phyloP scores from a whole-genome alignment of 306 rosid genomes.

The Lathyrus aphaca region DNA sequence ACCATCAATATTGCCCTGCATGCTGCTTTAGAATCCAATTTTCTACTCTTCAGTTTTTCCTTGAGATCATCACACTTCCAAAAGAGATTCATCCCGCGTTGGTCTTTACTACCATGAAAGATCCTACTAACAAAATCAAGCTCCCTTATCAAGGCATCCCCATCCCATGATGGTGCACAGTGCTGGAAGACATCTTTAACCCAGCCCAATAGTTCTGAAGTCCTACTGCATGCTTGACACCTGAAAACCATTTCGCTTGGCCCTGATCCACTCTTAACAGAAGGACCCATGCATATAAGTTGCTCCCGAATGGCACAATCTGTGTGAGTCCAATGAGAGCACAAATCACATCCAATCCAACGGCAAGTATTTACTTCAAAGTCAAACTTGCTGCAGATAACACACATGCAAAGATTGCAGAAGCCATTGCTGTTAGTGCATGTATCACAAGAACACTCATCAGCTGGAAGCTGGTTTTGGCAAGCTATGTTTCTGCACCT shows the following conservation, averaged over 20 bases:
- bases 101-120: constrained; percentile 85
- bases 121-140: constrained; percentile 95
- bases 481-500: constrained; percentile 96
- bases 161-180: constrained; percentile 93
- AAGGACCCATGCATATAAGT: constrained; percentile 77
- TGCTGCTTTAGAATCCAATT: constrained; percentile 66
- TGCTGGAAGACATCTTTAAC: constrained; percentile 98
- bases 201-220: constrained; percentile 97
- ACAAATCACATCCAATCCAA: constrained; percentile 96
- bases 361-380: constrained; percentile 98
- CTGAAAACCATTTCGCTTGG: constrained; percentile 92
- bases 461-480: constrained; percentile 92
- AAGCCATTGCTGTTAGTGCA: constrained; percentile 85
- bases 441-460: constrained; percentile 90
- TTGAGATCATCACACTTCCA: constrained; percentile 87
- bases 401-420: constrained; percentile 99
- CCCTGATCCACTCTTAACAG: constrained; percentile 71
- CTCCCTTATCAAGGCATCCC: constrained; percentile 80
- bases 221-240: constrained; percentile 92
- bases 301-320: constrained; percentile 97
- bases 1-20: constrained; percentile 79
- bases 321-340: constrained; percentile 99
- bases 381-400: constrained; percentile 94
- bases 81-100: constrained; percentile 79
- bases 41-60: constrained; percentile 69